phyloP scores from a whole-genome alignment of 78 protist genomes.

The Dictyostelium capitatum region DNA sequence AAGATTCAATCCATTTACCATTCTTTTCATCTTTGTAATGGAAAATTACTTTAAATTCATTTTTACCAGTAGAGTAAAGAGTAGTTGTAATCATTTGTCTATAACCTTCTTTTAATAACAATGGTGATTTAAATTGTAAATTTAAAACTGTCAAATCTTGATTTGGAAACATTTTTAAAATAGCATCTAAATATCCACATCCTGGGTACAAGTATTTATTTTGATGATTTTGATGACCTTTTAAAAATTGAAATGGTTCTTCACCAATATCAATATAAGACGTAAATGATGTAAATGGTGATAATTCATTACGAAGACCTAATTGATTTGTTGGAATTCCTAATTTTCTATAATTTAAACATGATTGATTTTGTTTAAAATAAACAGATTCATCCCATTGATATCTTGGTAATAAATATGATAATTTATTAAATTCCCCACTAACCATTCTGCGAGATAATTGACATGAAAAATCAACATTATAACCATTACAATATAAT shows the following conservation, averaged over 20 bases:
- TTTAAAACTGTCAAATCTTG: neutral
- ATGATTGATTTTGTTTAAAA: neutral
- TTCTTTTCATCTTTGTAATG: neutral
- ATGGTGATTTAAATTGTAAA: conserved; percentile 52
- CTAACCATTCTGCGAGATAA: no score
- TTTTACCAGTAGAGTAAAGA: neutral
- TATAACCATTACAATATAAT: neutral
- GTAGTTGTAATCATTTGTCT: neutral
- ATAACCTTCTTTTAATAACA: conserved; percentile 21
- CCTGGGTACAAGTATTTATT: conserved; percentile 51
- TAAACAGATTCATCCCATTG: conserved; percentile 27
- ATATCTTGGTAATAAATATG: neutral
- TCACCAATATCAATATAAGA: conserved; percentile 11
- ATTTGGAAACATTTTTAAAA: neutral
- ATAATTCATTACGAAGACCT: neutral
- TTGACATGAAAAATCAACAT: conserved; percentile 1
- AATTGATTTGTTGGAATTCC: neutral
- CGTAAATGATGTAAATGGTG: neutral
- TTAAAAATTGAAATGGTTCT: conserved; percentile 33
- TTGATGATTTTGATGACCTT: conserved; percentile 33
- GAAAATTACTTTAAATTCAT: neutral
- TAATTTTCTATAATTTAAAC: no score
- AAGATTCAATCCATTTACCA: neutral
- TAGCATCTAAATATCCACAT: conserved; percentile 21
- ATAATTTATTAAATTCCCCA: no score